Evolutionary conservation across 352 stramenopile genomes (phyloP), one percentile per base, ranked within the genome.

Genomic region (Elongisporangium anandrum): DNA sequence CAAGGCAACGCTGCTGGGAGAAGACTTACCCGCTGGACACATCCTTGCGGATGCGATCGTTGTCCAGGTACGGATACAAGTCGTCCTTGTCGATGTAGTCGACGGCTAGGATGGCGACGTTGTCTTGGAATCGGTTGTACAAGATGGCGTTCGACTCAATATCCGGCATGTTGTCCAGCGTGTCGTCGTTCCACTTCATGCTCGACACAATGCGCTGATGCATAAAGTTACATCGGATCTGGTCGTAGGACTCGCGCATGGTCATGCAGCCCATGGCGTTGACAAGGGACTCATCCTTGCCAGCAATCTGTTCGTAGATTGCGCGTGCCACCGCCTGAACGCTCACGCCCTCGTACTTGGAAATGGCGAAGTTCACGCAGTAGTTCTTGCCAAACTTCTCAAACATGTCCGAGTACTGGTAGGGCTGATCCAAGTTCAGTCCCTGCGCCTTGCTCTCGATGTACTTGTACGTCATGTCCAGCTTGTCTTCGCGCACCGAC

Each of bases 371-470:
- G 61, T 90, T 77, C 12, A 90, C 77, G 52, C 68, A 89, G 65
- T 92, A 92, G 60, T 80, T 78, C 63, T 92, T 92, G 60, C 82
- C 82, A 39, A 90, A 92, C 55, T 84, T 81, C 62, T 92, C 82
- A 63, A 92, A 92, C 70, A 80, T 81, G 63, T 92, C 82, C 24
- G 77, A 81, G 64, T 85, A 88, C 59, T 83, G 73, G 71, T 89
- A 88, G 29, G 78, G 79, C 64, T 88, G 66, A 34, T 80, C 66
- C 13, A 73, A 8, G 49, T 88, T 72, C 34, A 92, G 67, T 1
- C 77, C 77, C 21, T 73, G 68, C 5, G 79, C 57, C 56, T 92
- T 88, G 34, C 87, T 69, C 61, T 90, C 82, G 63, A 92, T 90
- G 60, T 86, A 92, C 56, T 87, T 87, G 70, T 81, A 80, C 47